Base-by-base conservation (phyloP, 768 basidiomycete genomes). In the Pisolithus microcarpus region DNA sequence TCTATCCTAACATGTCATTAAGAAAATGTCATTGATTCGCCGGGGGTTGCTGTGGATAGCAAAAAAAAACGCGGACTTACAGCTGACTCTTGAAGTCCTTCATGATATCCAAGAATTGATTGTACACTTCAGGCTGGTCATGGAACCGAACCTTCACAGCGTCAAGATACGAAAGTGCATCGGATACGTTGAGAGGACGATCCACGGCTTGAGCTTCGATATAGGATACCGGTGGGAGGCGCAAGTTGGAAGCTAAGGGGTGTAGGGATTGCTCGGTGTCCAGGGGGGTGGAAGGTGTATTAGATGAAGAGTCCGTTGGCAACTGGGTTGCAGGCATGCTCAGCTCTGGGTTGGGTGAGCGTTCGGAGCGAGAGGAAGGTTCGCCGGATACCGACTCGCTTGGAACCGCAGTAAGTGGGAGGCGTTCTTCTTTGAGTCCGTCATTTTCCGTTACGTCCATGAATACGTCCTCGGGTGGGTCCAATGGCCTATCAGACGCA, bases 31-130 rank as follows among this genome's bases (percentile, higher is more conserved):
- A 34, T 54, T 28, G 26, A 26, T 26, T 26, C 26, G 26, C 4
- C 7, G 56, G 51, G 19, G n/a, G 38, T 16, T 38, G n/a, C 26
- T 23, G 34, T n/a, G 10, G n/a, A n/a, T 15, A 46, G 31, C 21
- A 53, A 23, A 30, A 16, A 36, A 21, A 9, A 38, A 18, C 36
- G 37, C 16, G 48, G 18, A 66, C 78, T 48, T 53, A 81, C 78
- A 70, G 51, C 52, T 85, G 81, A 38, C 81, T 79, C 68, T 82
- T 83, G 68, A 82, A 87, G 56, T 87, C 85, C 61, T 85, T 85
- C 85, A 84, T 84, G 57, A 84, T 82, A 52, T 84, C 80, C 60
- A 82, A 63, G 57, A 81, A 80, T 18, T 72, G 70, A 53, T 84
- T 84, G 65, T 84, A 84, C 5, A 82, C 80, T 23, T 81, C 79